Evolutionary conservation across 192 early-diverging fungal species (phyloP).

Genomic region (Umbelopsis ramanniana): DNA sequence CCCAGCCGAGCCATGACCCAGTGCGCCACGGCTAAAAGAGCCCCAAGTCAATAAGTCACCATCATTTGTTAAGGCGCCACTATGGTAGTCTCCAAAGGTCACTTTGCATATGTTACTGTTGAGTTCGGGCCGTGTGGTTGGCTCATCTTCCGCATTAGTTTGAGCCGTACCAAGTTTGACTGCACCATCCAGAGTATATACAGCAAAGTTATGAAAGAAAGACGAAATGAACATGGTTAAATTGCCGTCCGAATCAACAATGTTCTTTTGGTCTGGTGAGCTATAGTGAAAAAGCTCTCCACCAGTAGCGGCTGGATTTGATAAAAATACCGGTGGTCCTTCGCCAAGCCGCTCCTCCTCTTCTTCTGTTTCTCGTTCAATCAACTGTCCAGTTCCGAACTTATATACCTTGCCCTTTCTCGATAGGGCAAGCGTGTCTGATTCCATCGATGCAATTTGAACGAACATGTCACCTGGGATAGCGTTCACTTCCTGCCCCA

Average conservation of each 20-base stretch:
- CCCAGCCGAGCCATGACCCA: conserved; percentile 10
- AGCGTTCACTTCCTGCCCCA: background rate
- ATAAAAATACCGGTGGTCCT: background rate
- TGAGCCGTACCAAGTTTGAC: conserved; percentile 4
- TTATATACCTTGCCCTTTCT: conserved; percentile 19
- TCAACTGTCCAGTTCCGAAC: conserved; percentile 1
- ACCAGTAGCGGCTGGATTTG: background rate
- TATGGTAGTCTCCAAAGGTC: conserved; percentile 31
- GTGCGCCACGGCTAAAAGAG: conserved; percentile 24
- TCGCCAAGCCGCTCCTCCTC: background rate
- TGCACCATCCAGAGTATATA: conserved; percentile 21
- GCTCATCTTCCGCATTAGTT: background rate
- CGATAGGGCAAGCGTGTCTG: conserved; percentile 16
- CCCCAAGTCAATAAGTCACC: conserved; percentile 30
- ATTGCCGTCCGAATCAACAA: background rate
- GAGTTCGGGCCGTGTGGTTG: background rate
- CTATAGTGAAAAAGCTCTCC: conserved; percentile 21
- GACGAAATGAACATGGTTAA: conserved; percentile 15
- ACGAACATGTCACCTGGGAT: background rate
- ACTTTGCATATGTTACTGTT: conserved; percentile 25
- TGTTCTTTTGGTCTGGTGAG: background rate
- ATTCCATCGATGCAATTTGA: conserved; percentile 27
- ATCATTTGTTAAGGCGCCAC: conserved; percentile 26
- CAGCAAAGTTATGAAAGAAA: conserved; percentile 23
- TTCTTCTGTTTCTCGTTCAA: background rate